phyloP scores from a whole-genome alignment of 2,329 filamentous ascomycete genomes.

The Tricladium varicosporioides region DNA sequence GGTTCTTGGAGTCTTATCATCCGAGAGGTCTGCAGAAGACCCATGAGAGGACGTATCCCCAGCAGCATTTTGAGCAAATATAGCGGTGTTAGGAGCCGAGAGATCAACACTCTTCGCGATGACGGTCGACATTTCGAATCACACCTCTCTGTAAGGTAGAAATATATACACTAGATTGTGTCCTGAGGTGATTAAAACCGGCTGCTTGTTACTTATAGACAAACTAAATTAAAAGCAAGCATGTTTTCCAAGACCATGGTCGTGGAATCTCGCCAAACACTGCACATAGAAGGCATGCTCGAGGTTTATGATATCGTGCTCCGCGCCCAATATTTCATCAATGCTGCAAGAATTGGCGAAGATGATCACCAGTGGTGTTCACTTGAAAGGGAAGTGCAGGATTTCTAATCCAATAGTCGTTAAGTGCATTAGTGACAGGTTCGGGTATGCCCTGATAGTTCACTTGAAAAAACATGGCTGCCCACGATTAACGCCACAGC shows the following conservation, averaged over 20 bases:
- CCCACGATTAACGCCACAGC: too few species aligned
- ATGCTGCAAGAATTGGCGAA: neutral
- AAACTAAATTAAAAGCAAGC: neutral
- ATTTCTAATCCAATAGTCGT: neutral
- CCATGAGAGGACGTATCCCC: conserved; percentile 2
- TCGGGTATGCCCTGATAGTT: too few species aligned
- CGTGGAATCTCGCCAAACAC: neutral
- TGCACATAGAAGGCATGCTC: neutral
- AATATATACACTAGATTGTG: too few species aligned
- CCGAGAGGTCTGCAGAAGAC: conserved; percentile 5
- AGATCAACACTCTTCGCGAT: conserved; percentile 8
- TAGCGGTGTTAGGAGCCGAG: neutral
- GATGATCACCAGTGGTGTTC: neutral
- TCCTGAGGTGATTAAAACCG: too few species aligned
- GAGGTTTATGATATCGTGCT: conserved; percentile 5
- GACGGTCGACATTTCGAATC: conserved; percentile 8
- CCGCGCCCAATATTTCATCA: conserved; percentile 12
- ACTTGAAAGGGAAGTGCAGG: neutral
- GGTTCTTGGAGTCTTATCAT: neutral
- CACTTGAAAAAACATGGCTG: too few species aligned
- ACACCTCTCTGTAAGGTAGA: too few species aligned
- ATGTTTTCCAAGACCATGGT: neutral
- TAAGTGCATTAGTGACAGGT: neutral
- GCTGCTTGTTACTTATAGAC: neutral
- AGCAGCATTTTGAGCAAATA: neutral